Evolutionary conservation across 2,329 filamentous ascomycete genomes (phyloP).

Genomic region (Aspergillus sp.): DNA sequence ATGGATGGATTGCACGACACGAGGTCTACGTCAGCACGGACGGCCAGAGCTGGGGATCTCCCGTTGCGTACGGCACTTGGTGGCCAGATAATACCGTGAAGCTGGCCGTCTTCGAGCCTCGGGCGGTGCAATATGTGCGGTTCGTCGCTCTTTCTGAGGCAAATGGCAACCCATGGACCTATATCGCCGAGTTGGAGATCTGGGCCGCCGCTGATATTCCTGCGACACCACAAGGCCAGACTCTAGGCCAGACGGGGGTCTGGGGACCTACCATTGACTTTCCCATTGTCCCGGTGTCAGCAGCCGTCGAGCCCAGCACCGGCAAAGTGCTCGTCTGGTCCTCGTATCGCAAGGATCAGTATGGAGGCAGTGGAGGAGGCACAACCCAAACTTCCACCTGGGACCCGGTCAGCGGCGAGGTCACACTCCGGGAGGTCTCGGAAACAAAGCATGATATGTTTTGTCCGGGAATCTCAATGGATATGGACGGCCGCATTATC

Average conservation of each 20-base stretch:
- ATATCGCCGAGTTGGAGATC: conserved; percentile 11
- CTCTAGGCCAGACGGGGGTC: neutral
- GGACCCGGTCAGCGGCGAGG: neutral
- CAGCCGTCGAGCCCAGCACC: neutral
- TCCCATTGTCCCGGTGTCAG: conserved; percentile 4
- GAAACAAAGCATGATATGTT: conserved; percentile 11
- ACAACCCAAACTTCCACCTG: conserved; percentile 3
- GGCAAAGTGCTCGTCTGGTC: conserved; percentile 7
- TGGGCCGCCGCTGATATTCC: conserved; percentile 10
- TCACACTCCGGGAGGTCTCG: neutral
- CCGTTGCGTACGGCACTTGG: conserved; percentile 18
- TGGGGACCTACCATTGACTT: conserved; percentile 10
- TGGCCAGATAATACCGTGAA: conserved; percentile 12
- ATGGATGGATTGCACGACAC: conserved; percentile 15
- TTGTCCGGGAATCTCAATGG: conserved; percentile 6
- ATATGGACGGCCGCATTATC: conserved; percentile 2
- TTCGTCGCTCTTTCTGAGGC: neutral
- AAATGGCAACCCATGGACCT: neutral
- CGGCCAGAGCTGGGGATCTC: conserved; percentile 5
- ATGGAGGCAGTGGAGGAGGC: neutral
- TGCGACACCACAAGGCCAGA: neutral
- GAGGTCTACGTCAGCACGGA: neutral
- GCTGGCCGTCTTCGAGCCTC: conserved; percentile 15
- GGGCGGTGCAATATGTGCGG: conserved; percentile 11
- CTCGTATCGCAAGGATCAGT: conserved; percentile 2